Evolutionary conservation across 1,139 yeast species (phyloP).

Genomic region (Lizanozyma gosingica): DNA sequence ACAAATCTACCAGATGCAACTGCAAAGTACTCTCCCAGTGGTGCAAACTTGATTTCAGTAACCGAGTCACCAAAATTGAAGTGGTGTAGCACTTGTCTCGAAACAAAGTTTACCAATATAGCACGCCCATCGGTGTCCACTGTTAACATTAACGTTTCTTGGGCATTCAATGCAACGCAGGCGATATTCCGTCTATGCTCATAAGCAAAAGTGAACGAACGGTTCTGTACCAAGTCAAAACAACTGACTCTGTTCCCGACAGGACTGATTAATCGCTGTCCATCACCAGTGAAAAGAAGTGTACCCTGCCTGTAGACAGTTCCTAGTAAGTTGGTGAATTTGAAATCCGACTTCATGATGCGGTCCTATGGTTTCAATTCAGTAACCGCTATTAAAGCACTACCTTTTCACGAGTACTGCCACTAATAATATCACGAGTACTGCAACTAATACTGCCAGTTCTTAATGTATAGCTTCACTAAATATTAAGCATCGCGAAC

Average conservation of each 20-base stretch:
- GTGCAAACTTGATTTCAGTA: constrained; percentile 69
- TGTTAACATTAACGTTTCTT: constrained; percentile 71
- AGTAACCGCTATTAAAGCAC: too few species aligned
- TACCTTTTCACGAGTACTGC: too few species aligned
- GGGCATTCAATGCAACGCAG: constrained; percentile 73
- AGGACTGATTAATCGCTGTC: constrained; percentile 75
- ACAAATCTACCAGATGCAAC: constrained; percentile 74
- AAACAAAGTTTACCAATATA: constrained; percentile 72
- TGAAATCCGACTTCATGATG: constrained; percentile 39
- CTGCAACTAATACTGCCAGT: too few species aligned
- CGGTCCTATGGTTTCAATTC: background rate
- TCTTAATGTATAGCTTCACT: too few species aligned
- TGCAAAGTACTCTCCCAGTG: constrained; percentile 84
- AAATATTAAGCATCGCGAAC: too few species aligned
- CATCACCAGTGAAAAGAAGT: constrained; percentile 79
- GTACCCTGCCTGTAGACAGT: constrained; percentile 93
- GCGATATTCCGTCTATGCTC: constrained; percentile 86
- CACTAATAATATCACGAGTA: too few species aligned
- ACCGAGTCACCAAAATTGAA: constrained; percentile 85
- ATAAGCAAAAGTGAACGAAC: constrained; percentile 81
- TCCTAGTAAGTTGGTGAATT: constrained; percentile 81
- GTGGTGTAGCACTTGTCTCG: constrained; percentile 87
- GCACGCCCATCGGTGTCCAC: constrained; percentile 94
- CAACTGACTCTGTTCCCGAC: constrained; percentile 91
- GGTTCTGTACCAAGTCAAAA: constrained; percentile 77